Evolutionary conservation across 139 green algal species (phyloP), one percentile per base, ranked within the genome.

Genomic region (Spirogloea muscicola): DNA sequence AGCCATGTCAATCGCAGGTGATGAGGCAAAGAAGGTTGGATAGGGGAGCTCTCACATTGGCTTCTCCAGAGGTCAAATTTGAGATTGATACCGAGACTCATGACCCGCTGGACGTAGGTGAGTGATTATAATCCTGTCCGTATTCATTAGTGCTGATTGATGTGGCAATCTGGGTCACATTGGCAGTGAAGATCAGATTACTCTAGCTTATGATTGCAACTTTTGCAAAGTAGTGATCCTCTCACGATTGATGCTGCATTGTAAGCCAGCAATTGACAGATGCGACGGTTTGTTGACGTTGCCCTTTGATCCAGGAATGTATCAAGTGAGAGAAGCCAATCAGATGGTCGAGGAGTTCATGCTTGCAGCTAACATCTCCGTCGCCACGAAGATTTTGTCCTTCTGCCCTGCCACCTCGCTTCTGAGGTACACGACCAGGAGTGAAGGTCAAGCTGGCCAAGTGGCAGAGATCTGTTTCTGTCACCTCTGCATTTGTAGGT

Each of bases 301-400:
- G n/a, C n/a, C n/a, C n/a, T 21, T 55, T 21, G 21, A 55, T 55
- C 29, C 72, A 81, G 72, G 88, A 58, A 93, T 97, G 88, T 98
- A 97, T 83, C 86, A 94, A 77, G 60, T 91, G 10, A 79, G 84
- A 0, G 91, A 97, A 49, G 89, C 94, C 46, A 98, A 98, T 84
- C 82, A 91, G 61, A 97, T 98, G 92, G 91, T 98, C 40, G 93
- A 97, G 85, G 94, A 98, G 87, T 94, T 96, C 88, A 98, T 98
- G 94, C 82, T 98, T 29, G 74, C 96, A 36, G 94, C 92, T 69
- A 97, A 98, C 75, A 80, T 91, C 25, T 86, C 90, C 9, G 91
- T 96, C 9, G 94, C 92, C 4, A 81, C 91, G 51, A 87, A 90
- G 72, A 96, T 92, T 5, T 82, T 96, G 41, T 4, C 62, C 0